Evolutionary conservation across 306 rosid genomes (phyloP).

Genomic region (Gillenia trifoliata): DNA sequence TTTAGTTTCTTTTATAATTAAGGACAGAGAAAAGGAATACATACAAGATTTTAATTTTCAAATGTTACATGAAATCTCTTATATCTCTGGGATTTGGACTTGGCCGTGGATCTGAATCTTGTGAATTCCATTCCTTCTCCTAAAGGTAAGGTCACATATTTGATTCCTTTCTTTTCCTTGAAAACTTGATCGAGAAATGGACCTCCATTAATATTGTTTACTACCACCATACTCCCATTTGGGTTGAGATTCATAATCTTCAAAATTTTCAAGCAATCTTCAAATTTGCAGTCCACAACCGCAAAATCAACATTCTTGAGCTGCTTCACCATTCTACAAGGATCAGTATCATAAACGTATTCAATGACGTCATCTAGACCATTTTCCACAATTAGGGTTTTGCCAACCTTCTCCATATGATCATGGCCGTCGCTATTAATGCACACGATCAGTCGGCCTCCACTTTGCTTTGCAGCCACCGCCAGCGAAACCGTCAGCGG

Average conservation of each 20-base stretch:
- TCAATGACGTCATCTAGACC: constrained; percentile 14
- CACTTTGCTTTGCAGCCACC: constrained; percentile 23
- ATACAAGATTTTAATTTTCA: constrained; percentile 7
- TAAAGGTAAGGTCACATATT: constrained; percentile 10
- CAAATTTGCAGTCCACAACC: constrained; percentile 20
- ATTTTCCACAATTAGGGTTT: neutral
- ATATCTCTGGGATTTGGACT: constrained; percentile 2
- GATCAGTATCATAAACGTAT: constrained; percentile 3
- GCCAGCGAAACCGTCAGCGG: constrained; percentile 18
- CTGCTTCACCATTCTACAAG: constrained; percentile 10
- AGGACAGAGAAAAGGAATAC: neutral
- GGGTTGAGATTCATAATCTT: constrained; percentile 21
- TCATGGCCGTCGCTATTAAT: neutral
- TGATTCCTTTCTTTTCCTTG: neutral
- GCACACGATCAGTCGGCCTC: constrained; percentile 24
- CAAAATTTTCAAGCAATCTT: constrained; percentile 3
- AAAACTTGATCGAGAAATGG: constrained; percentile 7
- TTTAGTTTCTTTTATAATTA: too few relatives aligned
- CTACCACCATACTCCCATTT: constrained; percentile 5
- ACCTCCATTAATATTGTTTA: constrained; percentile 6
- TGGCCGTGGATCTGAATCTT: constrained; percentile 7
- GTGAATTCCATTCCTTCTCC: constrained; percentile 21
- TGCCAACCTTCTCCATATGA: neutral
- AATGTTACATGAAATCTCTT: constrained; percentile 25
- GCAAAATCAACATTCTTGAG: constrained; percentile 15